A percentile compares a stretch with the other conserved stretches of the same genome.
Evolutionary conservation across 176 grass and related monocot genomes (phyloP).

Genomic region (Triticum dicoccoides): DNA sequence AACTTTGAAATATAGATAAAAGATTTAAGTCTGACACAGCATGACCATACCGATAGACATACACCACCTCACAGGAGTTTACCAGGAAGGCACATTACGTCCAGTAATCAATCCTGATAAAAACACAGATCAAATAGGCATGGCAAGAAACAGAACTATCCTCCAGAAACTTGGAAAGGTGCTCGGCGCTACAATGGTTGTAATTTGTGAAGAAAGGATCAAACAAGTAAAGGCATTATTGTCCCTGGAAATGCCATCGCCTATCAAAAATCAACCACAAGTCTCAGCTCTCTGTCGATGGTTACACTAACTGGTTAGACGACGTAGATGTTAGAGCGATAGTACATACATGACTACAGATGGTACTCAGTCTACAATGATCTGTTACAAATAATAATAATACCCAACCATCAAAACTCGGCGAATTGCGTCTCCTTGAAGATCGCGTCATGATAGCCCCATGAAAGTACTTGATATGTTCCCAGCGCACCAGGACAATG

Average conservation of each 20-base stretch:
- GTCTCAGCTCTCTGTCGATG: not conserved
- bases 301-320: conserved; percentile 12
- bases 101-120: not conserved
- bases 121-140: not conserved
- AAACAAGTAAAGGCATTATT: not conserved
- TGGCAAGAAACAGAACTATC: not conserved
- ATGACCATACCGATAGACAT: no score
- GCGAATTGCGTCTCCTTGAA: not conserved
- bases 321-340: conserved; percentile 9
- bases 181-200: not conserved
- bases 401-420: not conserved
- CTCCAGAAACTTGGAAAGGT: not conserved
- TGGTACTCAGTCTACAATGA: not conserved
- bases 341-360: conserved; percentile 32
- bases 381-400: not conserved
- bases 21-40: no score
- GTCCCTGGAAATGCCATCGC: not conserved
- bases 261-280: not conserved
- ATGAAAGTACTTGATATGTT: not conserved
- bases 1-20: not conserved
- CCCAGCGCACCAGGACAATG: not conserved
- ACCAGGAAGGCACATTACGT: not conserved
- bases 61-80: not conserved
- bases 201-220: not conserved
- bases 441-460: not conserved